Conservation (phyloP, 192 early-diverging fungal species). For the Coemansia reversa region DNA sequence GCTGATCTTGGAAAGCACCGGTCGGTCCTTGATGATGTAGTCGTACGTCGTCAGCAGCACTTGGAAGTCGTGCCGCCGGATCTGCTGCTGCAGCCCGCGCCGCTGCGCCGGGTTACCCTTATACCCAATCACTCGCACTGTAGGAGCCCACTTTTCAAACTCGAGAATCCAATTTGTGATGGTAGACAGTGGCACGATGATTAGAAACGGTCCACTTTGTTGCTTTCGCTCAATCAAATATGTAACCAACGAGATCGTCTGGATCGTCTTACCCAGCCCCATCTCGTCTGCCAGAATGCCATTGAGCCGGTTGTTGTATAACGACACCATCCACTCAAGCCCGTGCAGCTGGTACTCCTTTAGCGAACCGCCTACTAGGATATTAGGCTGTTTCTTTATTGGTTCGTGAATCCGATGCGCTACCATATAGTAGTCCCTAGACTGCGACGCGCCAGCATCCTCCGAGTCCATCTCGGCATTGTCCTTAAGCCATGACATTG, state of each 20-base stretch:
- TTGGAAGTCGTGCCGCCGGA: constrained; percentile 83
- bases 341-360: constrained; percentile 98
- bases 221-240: constrained; percentile 94
- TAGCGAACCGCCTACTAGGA: constrained; percentile 85
- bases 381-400: constrained; percentile 74
- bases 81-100: constrained; percentile 64
- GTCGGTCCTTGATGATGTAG: constrained; percentile 91
- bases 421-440: constrained; percentile 78
- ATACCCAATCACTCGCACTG: constrained; percentile 85
- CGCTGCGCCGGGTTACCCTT: constrained; percentile 83
- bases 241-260: constrained; percentile 94
- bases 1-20: constrained; percentile 83
- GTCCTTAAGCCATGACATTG: constrained; percentile 40
- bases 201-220: constrained; percentile 92
- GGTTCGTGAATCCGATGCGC: constrained; percentile 86
- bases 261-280: constrained; percentile 87
- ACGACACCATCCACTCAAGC: constrained; percentile 98
- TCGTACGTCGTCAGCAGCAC: constrained; percentile 97
- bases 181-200: constrained; percentile 95
- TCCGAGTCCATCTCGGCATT: constrained; percentile 40
- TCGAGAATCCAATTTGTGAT: constrained; percentile 96
- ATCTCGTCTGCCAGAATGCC: constrained; percentile 98
- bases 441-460: constrained; percentile 41
- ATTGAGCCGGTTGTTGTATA: constrained; percentile 98
- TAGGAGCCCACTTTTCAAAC: constrained; percentile 98